Evolutionary conservation across 805 yeast genomes (phyloP).

Genomic region (Candida ortonii): DNA sequence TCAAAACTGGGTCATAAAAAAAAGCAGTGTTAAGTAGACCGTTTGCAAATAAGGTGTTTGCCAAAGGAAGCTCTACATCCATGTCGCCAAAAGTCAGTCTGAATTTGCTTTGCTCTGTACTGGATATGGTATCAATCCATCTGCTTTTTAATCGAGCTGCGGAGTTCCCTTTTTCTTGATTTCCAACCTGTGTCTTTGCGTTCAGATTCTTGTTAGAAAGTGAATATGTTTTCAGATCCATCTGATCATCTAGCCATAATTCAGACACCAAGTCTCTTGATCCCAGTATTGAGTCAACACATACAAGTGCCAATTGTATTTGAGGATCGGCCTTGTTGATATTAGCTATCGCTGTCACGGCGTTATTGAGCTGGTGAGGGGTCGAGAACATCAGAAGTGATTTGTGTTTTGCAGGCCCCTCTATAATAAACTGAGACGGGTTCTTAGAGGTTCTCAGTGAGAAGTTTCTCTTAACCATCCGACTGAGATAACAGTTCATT

Average conservation of each 20-base stretch:
- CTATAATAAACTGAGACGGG: conserved; percentile 14
- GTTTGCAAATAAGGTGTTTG: conserved; percentile 30
- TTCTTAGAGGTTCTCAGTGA: conserved; percentile 22
- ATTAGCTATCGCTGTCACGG: conserved; percentile 14
- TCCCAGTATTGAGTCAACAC: conserved; percentile 29
- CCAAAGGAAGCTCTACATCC: conserved; percentile 13
- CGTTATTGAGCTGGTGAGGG: conserved; percentile 25
- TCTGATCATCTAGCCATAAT: conserved; percentile 24
- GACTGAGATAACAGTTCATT: no score
- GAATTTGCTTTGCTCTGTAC: conserved; percentile 5
- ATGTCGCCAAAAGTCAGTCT: conserved; percentile 1
- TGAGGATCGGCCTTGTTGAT: conserved; percentile 11
- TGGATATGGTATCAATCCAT: conserved; percentile 6
- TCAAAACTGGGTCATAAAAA: conserved; percentile 12
- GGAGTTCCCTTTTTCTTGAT: conserved; percentile 6
- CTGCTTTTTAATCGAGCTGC: conserved; percentile 14
- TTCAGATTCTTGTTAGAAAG: conserved; percentile 9
- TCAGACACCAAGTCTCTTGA: conserved; percentile 27
- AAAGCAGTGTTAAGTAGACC: conserved; percentile 27
- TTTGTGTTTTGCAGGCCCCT: conserved; percentile 8
- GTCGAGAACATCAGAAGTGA: conserved; percentile 30
- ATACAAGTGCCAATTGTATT: conserved; percentile 21
- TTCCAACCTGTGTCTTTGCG: conserved; percentile 1
- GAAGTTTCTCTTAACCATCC: conserved; percentile 7
- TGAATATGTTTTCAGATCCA: conserved; percentile 13